Percentiles rank a stretch among this genome's conserved stretches.
Evolutionary conservation across 805 yeast species (phyloP).

Genomic region (Cyberlindnera suaveolens): DNA sequence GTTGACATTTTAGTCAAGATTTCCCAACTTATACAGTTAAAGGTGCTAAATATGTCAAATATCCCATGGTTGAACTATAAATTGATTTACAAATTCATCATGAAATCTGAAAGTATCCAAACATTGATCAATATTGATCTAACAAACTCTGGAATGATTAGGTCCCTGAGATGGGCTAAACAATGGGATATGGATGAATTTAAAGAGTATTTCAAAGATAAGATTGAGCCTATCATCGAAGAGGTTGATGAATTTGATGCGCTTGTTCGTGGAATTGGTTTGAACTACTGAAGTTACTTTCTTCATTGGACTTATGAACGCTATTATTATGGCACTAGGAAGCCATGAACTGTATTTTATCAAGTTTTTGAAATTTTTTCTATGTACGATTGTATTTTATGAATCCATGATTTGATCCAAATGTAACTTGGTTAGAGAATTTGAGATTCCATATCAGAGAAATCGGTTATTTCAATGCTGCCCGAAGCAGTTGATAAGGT

Average conservation of each 20-base stretch:
- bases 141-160: conserved; percentile 43
- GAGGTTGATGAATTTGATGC: conserved; percentile 1
- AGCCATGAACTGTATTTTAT: neutral
- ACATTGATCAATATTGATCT: conserved; percentile 30
- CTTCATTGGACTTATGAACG: neutral
- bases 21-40: conserved; percentile 31
- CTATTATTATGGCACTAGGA: neutral
- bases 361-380: neutral
- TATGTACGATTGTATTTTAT: neutral
- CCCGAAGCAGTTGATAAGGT: no score
- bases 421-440: no score
- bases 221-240: conserved; percentile 10
- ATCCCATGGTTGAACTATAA: conserved; percentile 43
- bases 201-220: conserved; percentile 12
- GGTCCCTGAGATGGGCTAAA: conserved; percentile 40
- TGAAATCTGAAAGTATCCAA: conserved; percentile 15
- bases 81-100: conserved; percentile 26
- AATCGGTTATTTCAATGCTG: no score
- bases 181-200: conserved; percentile 9
- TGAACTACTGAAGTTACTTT: conserved; percentile 16
- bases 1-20: conserved; percentile 22
- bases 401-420: no score
- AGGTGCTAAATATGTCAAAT: conserved; percentile 29
- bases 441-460: no score
- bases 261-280: conserved; percentile 18